Base-by-base conservation (phyloP, 2,329 filamentous ascomycete species). In the Cercospora zeae-maydis region DNA sequence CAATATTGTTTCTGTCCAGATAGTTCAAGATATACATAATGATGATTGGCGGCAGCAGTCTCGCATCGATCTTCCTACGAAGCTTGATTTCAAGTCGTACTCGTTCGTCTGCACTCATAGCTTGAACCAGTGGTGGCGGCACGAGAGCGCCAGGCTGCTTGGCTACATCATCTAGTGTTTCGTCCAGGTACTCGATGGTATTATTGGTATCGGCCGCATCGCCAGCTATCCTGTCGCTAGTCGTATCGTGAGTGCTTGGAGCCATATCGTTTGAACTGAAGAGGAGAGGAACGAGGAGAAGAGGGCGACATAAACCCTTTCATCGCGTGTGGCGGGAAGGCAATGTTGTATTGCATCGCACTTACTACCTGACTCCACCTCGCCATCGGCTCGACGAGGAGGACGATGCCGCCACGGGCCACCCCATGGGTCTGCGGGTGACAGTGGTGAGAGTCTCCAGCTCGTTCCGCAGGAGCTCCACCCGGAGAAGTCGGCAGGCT, bases 1-100 rank as follows among this genome's bases (percentile, higher is more conserved):
- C 71, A n/a, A 73, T 72, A 45, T 71, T 66, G 64, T 71, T 69
- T 47, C 67, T 39, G 39, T 87, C 84, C 11, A 89, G 76, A 74
- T 90, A 92, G 76, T 92, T 91, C 78, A 89, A 81, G 73, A 92
- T 90, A 71, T 91, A 92, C 78, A 92, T 89, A 67, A 91, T 74
- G 53, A 92, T 84, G 62, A 92, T 79, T 76, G 87, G 86, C 0
- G 88, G 88, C 62, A 91, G 78, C 74, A 92, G 63, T 57, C 88
- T 82, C 19, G 82, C 69, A 72, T 92, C 90, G 59, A 92, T 86
- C 77, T 91, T 92, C 68, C 86, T 83, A 73, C 87, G 83, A 70
- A 92, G 78, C 19, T 76, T 80, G 57, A 75, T 78, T 71, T 90
- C 88, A 36, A 65, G 56, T 37, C 34, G 31, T 37, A 47, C 62